These are phyloP conservation scores for Zygoascus ofunaensis DNA, from an alignment of 805 yeast genomes.

Conservation along the genomic window DNA sequence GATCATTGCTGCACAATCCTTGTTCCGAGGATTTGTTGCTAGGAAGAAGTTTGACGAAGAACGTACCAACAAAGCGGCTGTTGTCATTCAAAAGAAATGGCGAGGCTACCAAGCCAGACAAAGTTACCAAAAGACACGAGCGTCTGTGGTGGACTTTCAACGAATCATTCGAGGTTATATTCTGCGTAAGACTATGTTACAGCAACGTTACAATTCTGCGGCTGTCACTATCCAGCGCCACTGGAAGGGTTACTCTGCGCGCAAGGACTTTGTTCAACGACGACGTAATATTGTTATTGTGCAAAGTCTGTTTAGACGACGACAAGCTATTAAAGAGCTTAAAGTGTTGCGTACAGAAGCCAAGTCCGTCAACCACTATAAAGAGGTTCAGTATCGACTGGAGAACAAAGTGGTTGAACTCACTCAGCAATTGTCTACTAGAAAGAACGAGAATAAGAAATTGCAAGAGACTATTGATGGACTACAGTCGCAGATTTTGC, in stretches of 20 bases:
- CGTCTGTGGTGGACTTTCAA: slow-evolving; percentile 51
- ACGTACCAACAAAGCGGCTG: slow-evolving; percentile 52
- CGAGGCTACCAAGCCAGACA: slow-evolving; percentile 37
- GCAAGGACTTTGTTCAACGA: slow-evolving; percentile 40
- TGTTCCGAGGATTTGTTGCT: slow-evolving; percentile 52
- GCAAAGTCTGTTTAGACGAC: slow-evolving; percentile 73
- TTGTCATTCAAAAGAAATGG: slow-evolving; percentile 57
- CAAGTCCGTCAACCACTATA: slow-evolving; percentile 78
- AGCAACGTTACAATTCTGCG: slow-evolving; percentile 48
- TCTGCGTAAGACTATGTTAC: slow-evolving; percentile 43
- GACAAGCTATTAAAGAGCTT: slow-evolving; percentile 59
- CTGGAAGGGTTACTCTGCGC: slow-evolving; percentile 60
- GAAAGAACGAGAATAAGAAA: slow-evolving; percentile 73
- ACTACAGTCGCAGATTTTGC: slow-evolving; percentile 22
- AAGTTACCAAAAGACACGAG: slow-evolving; percentile 42
- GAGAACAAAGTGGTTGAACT: slow-evolving; percentile 97
- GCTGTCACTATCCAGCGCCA: slow-evolving; percentile 66
- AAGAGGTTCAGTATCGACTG: slow-evolving; percentile 84
- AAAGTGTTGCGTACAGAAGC: slow-evolving; percentile 71
- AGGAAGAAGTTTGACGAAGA: slow-evolving; percentile 46
- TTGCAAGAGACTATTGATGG: slow-evolving; percentile 51
- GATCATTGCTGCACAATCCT: slow-evolving; percentile 48
- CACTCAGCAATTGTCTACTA: slow-evolving; percentile 72
- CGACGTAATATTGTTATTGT: slow-evolving; percentile 54
- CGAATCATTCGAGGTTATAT: slow-evolving; percentile 41